Percentiles rank a stretch among this genome's conserved stretches.
Evolutionary conservation across 1,284 basidiomycete genomes (phyloP).

Genomic region (Apiotrichum siamense): DNA sequence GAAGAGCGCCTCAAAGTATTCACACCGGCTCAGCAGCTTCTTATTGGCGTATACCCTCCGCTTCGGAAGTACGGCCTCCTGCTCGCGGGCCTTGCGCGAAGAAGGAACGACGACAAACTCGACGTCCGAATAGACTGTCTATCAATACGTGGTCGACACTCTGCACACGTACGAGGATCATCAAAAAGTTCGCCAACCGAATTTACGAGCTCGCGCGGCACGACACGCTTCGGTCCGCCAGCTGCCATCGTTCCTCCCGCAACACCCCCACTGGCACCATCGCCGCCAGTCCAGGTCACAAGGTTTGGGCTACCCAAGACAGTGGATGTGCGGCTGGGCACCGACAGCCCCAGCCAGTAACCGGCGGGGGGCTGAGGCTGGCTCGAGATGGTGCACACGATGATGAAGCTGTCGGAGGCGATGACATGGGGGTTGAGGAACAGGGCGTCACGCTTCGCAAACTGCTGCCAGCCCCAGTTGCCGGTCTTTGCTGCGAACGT

Average conservation of each 20-base stretch:
- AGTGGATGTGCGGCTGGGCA: constrained; percentile 11
- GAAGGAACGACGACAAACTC: constrained; percentile 62
- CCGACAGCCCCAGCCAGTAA: constrained; percentile 39
- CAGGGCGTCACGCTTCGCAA: constrained; percentile 66
- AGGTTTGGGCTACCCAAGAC: constrained; percentile 4
- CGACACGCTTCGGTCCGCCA: constrained; percentile 37
- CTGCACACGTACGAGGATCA: constrained; percentile 51
- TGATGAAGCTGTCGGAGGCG: constrained; percentile 58
- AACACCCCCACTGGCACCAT: constrained; percentile 38
- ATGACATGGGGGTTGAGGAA: constrained; percentile 61
- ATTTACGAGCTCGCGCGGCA: constrained; percentile 44
- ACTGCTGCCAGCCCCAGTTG: constrained; percentile 76
- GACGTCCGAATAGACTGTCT: constrained; percentile 66
- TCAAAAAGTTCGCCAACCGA: constrained; percentile 68
- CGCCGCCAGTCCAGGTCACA: constrained; percentile 29
- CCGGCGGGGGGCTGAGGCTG: constrained; percentile 57
- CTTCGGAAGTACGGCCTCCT: constrained; percentile 3
- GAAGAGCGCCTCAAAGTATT: constrained; percentile 60
- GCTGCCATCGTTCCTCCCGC: constrained; percentile 38
- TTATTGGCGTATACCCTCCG: constrained; percentile 54
- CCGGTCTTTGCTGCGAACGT: constrained; percentile 75
- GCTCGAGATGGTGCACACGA: constrained; percentile 71
- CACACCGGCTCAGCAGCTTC: constrained; percentile 61
- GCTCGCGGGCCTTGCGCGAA: background rate
- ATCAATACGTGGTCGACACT: background rate